These are phyloP conservation scores for Magnolia changhungtana DNA, from an alignment of 164 flowering plant genomes.

Conservation along the genomic window DNA sequence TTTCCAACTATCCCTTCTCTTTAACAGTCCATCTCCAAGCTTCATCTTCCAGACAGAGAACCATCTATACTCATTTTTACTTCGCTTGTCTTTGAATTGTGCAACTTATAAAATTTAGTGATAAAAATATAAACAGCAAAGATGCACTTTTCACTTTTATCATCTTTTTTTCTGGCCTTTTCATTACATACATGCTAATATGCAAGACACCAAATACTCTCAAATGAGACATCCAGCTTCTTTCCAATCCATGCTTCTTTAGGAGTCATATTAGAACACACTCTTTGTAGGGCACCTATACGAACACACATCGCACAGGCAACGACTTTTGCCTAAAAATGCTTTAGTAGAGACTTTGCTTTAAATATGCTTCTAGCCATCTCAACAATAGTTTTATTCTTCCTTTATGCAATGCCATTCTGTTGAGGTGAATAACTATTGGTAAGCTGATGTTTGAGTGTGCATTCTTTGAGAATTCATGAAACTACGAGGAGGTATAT, in stretches of 20 bases:
- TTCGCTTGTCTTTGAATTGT: too few relatives aligned
- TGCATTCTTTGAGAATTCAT: neutral
- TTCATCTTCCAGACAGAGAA: neutral
- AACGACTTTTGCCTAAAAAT: neutral
- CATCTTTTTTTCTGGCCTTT: neutral
- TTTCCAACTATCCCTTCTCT: neutral
- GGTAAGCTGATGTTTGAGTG: neutral
- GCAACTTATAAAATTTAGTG: neutral
- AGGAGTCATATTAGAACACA: neutral
- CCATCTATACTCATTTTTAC: neutral
- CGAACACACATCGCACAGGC: neutral
- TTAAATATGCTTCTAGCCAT: neutral
- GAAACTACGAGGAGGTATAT: too few relatives aligned
- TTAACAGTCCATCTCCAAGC: neutral
- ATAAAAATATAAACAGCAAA: neutral
- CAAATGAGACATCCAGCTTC: neutral
- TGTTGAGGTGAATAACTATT: neutral
- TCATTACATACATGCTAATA: neutral
- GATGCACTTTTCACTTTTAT: conserved; percentile 1
- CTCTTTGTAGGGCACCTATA: neutral
- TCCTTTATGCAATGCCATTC: neutral
- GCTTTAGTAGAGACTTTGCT: neutral
- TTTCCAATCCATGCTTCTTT: neutral
- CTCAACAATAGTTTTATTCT: neutral
- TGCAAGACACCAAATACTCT: neutral